phyloP scores from a whole-genome alignment of 805 yeast genomes.

The Ogataea ganodermae region DNA sequence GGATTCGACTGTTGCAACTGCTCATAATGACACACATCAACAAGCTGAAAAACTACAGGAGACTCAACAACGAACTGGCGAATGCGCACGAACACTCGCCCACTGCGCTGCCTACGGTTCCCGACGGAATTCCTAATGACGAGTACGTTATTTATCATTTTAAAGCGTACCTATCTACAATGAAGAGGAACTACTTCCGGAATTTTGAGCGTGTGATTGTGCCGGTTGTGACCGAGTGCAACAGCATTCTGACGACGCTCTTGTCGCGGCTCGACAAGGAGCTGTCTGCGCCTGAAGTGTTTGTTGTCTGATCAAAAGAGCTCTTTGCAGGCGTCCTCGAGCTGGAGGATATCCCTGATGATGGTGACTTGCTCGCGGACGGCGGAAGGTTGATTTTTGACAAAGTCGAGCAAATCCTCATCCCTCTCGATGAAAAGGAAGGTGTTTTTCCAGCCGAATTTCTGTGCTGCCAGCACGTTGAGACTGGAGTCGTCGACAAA shows the following conservation, averaged over 20 bases:
- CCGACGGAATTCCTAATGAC: slow-evolving; percentile 10
- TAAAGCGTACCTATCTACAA: slow-evolving; percentile 8
- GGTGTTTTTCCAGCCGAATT: slow-evolving; percentile 70
- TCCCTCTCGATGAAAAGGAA: slow-evolving; percentile 76
- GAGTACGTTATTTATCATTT: slow-evolving; percentile 18
- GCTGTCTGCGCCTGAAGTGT: slow-evolving; percentile 18
- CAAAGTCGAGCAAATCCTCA: slow-evolving; percentile 46
- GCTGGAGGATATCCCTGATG: slow-evolving; percentile 59
- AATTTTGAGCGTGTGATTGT: slow-evolving; percentile 17
- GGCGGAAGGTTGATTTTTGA: slow-evolving; percentile 36
- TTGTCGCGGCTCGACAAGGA: slow-evolving; percentile 23
- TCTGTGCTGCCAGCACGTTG: slow-evolving; percentile 73
- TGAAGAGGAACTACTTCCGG: slow-evolving; percentile 23
- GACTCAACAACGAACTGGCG: slow-evolving; percentile 8
- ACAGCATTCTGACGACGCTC: slow-evolving; percentile 17
- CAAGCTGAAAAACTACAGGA: slow-evolving; percentile 1
- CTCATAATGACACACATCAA: slow-evolving; percentile 19
- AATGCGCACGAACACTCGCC: slow-evolving; percentile 10
- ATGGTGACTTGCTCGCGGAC: slow-evolving; percentile 46
- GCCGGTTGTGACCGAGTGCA: slow-evolving; percentile 28
- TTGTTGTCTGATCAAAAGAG: slow-evolving; percentile 36
- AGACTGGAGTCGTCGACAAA: slow-evolving; percentile 87
- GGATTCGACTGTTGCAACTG: slow-evolving; percentile 25
- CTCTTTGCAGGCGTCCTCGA: slow-evolving; percentile 54
- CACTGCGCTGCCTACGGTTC: slow-evolving; percentile 5